Base-by-base conservation (phyloP, 2,329 filamentous ascomycete genomes). In the Aspergillus clavatus region DNA sequence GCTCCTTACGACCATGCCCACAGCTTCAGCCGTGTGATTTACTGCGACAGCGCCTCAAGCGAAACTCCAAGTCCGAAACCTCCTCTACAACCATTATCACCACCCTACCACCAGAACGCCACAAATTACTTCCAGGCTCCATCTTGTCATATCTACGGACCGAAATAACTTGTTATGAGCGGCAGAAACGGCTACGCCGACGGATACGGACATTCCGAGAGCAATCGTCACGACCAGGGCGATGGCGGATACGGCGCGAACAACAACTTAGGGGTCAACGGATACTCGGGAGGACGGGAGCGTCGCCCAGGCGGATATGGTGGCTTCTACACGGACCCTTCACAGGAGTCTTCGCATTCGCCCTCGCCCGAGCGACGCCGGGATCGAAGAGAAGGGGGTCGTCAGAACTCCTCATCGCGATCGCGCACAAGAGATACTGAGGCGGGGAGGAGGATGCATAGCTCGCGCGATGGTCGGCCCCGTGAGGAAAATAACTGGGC, bases 271-370 rank as follows among this genome's bases (percentile, higher is more conserved):
- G 62, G 58, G 12, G 58, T 59, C 45, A 68, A 66, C 44, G 59
- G 63, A 23, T 66, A 68, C 43, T 53, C 55, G 36, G 55, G 51
- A 27, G 53, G 48, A 35, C 58, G 66, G 38, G 67, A 67, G 16
- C 65, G 60, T 38, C 66, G 71, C 18, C 59, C 68, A 2, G 70
- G 70, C 35, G 71, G 70, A 19, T 73, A 73, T 45, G 70, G 71
- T 27, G 70, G 70, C 22, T 72, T 73, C 38, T 66, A 67, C 23
- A 47, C 59, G 16, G 66, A 68, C 29, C 38, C 61, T 5, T 49
- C 59, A 24, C 58, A 59, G 42, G 56, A 59, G 36, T 50, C 62
- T 11, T 51, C 58, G 38, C 47, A 57, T 1, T 52, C 61, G 7
- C 49, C 48, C 3, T 66, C 66, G 2, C 64, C 64, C 23, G 61